Evolutionary conservation across 495 filamentous ascomycete species (phyloP).

Genomic region (Stereocaulon alpinum): DNA sequence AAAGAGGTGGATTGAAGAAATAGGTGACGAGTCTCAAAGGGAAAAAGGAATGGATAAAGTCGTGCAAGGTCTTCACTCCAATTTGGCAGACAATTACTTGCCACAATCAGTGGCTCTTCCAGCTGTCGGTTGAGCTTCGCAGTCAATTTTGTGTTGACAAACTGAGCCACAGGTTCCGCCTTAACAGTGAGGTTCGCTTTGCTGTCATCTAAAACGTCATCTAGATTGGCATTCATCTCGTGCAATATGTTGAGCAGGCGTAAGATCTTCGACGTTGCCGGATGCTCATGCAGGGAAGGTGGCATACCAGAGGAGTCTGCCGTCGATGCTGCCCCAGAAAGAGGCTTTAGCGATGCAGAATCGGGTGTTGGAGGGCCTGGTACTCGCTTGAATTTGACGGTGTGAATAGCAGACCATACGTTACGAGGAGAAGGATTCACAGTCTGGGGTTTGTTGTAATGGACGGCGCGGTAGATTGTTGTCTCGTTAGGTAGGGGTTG

Average conservation of each 20-base stretch:
- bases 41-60: constrained; percentile 96
- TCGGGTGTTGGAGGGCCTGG: constrained; percentile 81
- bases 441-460: constrained; percentile 54
- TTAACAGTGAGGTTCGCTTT: constrained; percentile 60
- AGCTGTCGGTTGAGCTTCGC: constrained; percentile 97
- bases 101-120: constrained; percentile 96
- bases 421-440: constrained; percentile 61
- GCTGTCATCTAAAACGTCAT: constrained; percentile 89
- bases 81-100: constrained; percentile 87
- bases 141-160: constrained; percentile 97
- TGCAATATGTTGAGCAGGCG: constrained; percentile 85
- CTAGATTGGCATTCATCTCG: constrained; percentile 86
- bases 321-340: constrained; percentile 36
- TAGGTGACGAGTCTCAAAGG: constrained; percentile 94
- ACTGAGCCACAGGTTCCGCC: constrained; percentile 82
- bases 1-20: constrained; percentile 98
- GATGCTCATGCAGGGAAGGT: constrained; percentile 72
- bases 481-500: constrained; percentile 81
- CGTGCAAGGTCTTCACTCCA: constrained; percentile 98
- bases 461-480: constrained; percentile 91
- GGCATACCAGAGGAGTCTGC: constrained; percentile 51
- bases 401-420: constrained; percentile 82
- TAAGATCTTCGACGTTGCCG: constrained; percentile 75
- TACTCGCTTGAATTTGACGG: constrained; percentile 83
- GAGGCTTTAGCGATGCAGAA: constrained; percentile 50